Conservation (phyloP, 148 eudicot species). For the Gaultheria prostrata region DNA sequence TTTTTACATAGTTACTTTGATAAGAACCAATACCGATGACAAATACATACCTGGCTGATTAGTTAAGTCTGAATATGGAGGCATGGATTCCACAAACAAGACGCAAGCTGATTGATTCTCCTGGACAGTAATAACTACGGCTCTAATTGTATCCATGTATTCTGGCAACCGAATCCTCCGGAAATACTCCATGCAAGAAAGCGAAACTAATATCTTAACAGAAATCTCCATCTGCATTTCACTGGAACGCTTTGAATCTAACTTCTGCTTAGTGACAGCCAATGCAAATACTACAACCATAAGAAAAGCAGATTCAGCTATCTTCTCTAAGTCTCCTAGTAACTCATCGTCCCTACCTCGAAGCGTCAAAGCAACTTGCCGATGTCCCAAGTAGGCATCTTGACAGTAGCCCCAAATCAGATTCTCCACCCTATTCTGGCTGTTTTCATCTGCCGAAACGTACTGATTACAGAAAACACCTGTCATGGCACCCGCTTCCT, state of each 20-base stretch:
- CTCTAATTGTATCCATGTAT: conserved; percentile 77
- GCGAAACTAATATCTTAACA: conserved; percentile 63
- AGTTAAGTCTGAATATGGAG: conserved; percentile 66
- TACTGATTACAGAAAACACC: conserved; percentile 77
- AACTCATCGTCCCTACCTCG: conserved; percentile 51
- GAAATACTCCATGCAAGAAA: conserved; percentile 90
- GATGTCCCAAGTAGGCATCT: conserved; percentile 65
- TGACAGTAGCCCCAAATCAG: conserved; percentile 72
- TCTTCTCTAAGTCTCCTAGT: conserved; percentile 63
- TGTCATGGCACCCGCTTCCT: conserved; percentile 87
- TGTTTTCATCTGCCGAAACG: conserved; percentile 61
- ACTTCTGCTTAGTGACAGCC: conserved; percentile 72
- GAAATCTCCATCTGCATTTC: conserved; percentile 52
- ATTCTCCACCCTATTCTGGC: conserved; percentile 54
- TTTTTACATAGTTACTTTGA: not conserved
- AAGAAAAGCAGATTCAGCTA: conserved; percentile 90
- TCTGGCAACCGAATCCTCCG: conserved; percentile 85
- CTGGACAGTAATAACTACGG: conserved; percentile 55
- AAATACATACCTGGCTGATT: conserved; percentile 65
- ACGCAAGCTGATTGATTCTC: conserved; percentile 66
- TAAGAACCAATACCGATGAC: not conserved
- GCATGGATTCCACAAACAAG: conserved; percentile 75
- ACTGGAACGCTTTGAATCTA: conserved; percentile 35
- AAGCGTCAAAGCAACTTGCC: conserved; percentile 52
- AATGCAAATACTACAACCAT: conserved; percentile 91